Conservation (phyloP, 768 basidiomycete genomes). For the Leccinum truebloodii region DNA sequence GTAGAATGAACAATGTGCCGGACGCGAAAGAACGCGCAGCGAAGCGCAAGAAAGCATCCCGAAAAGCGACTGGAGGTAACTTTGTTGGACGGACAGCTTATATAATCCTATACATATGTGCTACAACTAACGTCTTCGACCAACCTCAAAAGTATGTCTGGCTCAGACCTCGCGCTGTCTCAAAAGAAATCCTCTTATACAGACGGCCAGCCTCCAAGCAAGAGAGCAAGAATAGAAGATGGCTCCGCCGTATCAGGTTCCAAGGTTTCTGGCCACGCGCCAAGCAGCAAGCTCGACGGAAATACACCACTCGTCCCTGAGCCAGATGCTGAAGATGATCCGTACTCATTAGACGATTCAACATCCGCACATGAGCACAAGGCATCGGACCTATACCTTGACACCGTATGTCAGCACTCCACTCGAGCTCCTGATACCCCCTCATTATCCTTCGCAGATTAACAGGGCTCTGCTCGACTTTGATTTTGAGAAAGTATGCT, state of each 20-base stretch:
- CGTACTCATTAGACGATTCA: conserved; percentile 29
- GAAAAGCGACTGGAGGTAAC: neutral
- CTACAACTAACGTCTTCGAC: conserved; percentile 1
- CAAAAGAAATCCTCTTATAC: conserved; percentile 5
- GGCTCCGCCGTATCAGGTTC: conserved; percentile 5
- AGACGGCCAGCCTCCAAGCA: conserved; percentile 31
- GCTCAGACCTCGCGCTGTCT: conserved; percentile 11
- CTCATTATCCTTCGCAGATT: conserved; percentile 56
- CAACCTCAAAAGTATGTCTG: conserved; percentile 15
- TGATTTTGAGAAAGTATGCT: conserved; percentile 99
- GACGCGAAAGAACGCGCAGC: conserved; percentile 28
- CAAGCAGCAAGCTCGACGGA: conserved; percentile 28
- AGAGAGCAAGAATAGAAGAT: conserved; percentile 30
- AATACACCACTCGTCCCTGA: conserved; percentile 26
- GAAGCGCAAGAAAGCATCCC: conserved; percentile 27
- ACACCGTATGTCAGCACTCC: conserved; percentile 65
- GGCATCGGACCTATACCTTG: conserved; percentile 89
- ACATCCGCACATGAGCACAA: conserved; percentile 29
- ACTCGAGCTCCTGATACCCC: conserved; percentile 11
- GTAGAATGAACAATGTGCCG: no score
- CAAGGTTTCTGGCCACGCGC: conserved; percentile 32
- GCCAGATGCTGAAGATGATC: conserved; percentile 28
- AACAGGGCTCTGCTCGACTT: conserved; percentile 92
- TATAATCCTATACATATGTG: conserved; percentile 12
- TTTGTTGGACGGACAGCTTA: conserved; percentile 17